Evolutionary conservation across 805 yeast species (phyloP).

Genomic region (Pichia rugopelliculosa): DNA sequence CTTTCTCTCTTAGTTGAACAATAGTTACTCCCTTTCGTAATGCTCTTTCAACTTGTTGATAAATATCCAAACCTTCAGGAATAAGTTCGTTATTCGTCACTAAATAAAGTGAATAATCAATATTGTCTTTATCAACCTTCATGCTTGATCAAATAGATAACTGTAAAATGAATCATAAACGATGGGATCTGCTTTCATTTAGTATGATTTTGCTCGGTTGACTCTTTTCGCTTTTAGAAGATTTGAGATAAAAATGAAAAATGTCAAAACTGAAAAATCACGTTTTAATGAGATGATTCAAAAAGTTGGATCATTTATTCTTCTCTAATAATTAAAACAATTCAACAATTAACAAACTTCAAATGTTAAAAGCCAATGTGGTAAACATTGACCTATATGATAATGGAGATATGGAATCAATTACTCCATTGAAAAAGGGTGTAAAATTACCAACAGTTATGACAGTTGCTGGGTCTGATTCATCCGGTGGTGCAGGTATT

Average conservation of each 20-base stretch:
- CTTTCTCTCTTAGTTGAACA: slow-evolving; percentile 79
- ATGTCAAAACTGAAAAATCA: too few species aligned
- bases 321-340: background rate
- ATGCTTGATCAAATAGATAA: background rate
- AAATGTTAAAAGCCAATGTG: background rate
- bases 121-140: background rate
- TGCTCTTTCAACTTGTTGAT: slow-evolving; percentile 56
- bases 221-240: too few species aligned
- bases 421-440: background rate
- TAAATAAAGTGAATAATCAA: slow-evolving; percentile 60
- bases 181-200: too few species aligned
- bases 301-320: too few species aligned
- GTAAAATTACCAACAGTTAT: slow-evolving; percentile 32
- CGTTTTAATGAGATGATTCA: too few species aligned
- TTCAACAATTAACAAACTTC: background rate
- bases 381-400: background rate
- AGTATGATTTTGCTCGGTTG: too few species aligned
- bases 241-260: too few species aligned
- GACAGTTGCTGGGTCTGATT: slow-evolving; percentile 70
- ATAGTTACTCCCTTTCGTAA: slow-evolving; percentile 69
- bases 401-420: background rate
- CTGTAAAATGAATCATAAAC: too few species aligned
- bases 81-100: slow-evolving; percentile 77
- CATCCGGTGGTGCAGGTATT: slow-evolving; percentile 90
- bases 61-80: slow-evolving; percentile 49